Percentiles rank a stretch among this genome's conserved stretches.
Conservation (phyloP, 1,139 yeast species). For the Yamadazyma conglobata region DNA sequence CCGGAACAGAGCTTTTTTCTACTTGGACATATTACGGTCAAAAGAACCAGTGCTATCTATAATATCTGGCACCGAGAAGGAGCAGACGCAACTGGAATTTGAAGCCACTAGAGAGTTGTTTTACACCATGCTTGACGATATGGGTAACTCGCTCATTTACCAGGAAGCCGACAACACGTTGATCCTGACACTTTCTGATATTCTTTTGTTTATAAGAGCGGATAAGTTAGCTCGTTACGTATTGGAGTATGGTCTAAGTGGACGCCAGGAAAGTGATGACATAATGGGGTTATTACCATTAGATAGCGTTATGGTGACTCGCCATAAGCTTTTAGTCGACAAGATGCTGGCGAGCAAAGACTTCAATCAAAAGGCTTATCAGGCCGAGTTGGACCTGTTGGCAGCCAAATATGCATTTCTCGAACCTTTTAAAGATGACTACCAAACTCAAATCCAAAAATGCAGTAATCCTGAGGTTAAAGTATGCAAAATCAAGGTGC, state of each 20-base stretch:
- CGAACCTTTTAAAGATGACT: slow-evolving; percentile 28
- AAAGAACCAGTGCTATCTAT: background rate
- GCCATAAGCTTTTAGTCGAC: slow-evolving; percentile 5
- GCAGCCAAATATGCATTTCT: slow-evolving; percentile 24
- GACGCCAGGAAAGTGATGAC: slow-evolving; percentile 45
- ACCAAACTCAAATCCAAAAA: slow-evolving; percentile 18
- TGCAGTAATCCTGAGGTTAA: slow-evolving; percentile 1
- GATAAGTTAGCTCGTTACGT: slow-evolving; percentile 56
- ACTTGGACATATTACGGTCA: slow-evolving; percentile 44
- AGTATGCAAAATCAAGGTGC: slow-evolving; percentile 9
- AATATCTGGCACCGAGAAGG: background rate
- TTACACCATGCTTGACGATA: slow-evolving; percentile 51
- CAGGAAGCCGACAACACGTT: slow-evolving; percentile 61
- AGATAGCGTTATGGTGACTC: slow-evolving; percentile 9
- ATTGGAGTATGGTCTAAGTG: slow-evolving; percentile 54
- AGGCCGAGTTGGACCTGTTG: slow-evolving; percentile 4
- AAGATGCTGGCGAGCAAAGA: slow-evolving; percentile 1
- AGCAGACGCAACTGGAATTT: slow-evolving; percentile 1
- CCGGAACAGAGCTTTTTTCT: slow-evolving; percentile 76
- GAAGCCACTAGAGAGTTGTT: slow-evolving; percentile 23
- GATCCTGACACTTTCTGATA: slow-evolving; percentile 43
- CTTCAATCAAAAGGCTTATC: background rate
- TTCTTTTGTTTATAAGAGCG: slow-evolving; percentile 47
- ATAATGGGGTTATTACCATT: slow-evolving; percentile 36
- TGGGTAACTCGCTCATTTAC: slow-evolving; percentile 53